Percentiles rank a stretch among this genome's conserved stretches.
phyloP scores from a whole-genome alignment of 2,329 filamentous ascomycete genomes.

The Westerdykella aurantiaca region DNA sequence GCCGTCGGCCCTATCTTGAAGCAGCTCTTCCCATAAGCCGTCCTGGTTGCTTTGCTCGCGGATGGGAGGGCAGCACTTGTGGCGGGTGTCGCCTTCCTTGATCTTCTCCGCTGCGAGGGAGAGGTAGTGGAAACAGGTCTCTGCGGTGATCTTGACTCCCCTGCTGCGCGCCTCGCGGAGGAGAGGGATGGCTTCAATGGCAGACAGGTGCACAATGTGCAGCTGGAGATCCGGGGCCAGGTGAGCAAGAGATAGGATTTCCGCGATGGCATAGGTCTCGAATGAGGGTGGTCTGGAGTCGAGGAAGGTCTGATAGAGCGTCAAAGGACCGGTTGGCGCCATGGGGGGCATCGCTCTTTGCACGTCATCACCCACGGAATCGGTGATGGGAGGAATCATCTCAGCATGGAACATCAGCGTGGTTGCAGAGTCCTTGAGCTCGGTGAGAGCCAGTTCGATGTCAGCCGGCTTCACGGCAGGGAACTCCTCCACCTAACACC shows the following conservation, averaged over 20 bases:
- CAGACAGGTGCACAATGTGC: slow-evolving; percentile 90
- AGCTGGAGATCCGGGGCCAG: slow-evolving; percentile 76
- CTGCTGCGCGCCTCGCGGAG: slow-evolving; percentile 64
- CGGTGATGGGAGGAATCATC: slow-evolving; percentile 85
- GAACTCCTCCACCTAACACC: slow-evolving; percentile 78
- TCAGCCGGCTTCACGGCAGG: slow-evolving; percentile 79
- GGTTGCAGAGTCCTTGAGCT: slow-evolving; percentile 73
- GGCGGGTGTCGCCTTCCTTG: slow-evolving; percentile 75
- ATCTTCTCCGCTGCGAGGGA: slow-evolving; percentile 78
- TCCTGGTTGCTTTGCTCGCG: slow-evolving; percentile 76
- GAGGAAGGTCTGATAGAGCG: slow-evolving; percentile 83
- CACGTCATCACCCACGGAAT: slow-evolving; percentile 72
- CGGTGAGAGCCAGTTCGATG: slow-evolving; percentile 72
- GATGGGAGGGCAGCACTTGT: slow-evolving; percentile 95
- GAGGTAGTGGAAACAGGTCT: slow-evolving; percentile 95
- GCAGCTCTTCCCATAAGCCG: slow-evolving; percentile 77
- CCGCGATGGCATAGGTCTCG: slow-evolving; percentile 82
- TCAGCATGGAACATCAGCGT: slow-evolving; percentile 99
- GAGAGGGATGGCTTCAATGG: slow-evolving; percentile 79
- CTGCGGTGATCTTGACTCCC: slow-evolving; percentile 82
- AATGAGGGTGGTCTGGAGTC: slow-evolving; percentile 83
- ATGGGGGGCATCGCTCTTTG: slow-evolving; percentile 64
- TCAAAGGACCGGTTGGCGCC: slow-evolving; percentile 64
- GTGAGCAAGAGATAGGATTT: slow-evolving; percentile 76
- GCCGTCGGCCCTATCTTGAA: slow-evolving; percentile 51